Evolutionary conservation across 2,329 filamentous ascomycete species (phyloP).

Genomic region (Polytolypa hystricis): DNA sequence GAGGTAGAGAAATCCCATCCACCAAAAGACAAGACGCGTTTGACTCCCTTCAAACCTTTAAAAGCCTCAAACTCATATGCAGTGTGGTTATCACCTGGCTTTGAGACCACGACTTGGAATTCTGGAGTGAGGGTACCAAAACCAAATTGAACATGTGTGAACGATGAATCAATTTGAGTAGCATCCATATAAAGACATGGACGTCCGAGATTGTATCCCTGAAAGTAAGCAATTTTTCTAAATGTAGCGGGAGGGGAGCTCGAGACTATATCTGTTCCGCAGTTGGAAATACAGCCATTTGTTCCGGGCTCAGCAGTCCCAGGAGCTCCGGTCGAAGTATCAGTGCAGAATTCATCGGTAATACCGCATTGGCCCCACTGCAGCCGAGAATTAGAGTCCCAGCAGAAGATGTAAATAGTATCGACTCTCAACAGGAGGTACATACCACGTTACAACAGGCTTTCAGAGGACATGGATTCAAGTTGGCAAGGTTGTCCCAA

Average conservation of each 20-base stretch:
- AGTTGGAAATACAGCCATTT: constrained; percentile 34
- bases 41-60: constrained; percentile 9
- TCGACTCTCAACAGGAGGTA: constrained; percentile 16
- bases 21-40: constrained; percentile 32
- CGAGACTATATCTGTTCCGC: constrained; percentile 28
- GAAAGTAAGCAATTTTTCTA: constrained; percentile 20
- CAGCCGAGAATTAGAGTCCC: not conserved
- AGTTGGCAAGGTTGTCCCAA: constrained; percentile 22
- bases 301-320: constrained; percentile 24
- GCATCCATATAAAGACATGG: constrained; percentile 17
- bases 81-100: constrained; percentile 12
- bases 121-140: constrained; percentile 23
- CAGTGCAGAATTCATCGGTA: constrained; percentile 34
- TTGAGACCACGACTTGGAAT: constrained; percentile 21
- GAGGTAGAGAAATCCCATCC: constrained; percentile 34
- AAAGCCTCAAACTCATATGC: constrained; percentile 1
- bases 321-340: constrained; percentile 20
- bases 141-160: constrained; percentile 25
- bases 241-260: constrained; percentile 14
- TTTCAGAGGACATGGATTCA: constrained; percentile 39
- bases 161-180: constrained; percentile 13
- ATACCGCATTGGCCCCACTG: constrained; percentile 31
- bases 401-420: not conserved
- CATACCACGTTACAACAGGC: constrained; percentile 35
- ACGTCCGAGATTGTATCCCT: constrained; percentile 19